A percentile compares a stretch with the other conserved stretches of the same genome.
These are phyloP conservation scores for Porodaedalea pini DNA, from an alignment of 1,284 basidiomycete genomes.

Conservation along the genomic window DNA sequence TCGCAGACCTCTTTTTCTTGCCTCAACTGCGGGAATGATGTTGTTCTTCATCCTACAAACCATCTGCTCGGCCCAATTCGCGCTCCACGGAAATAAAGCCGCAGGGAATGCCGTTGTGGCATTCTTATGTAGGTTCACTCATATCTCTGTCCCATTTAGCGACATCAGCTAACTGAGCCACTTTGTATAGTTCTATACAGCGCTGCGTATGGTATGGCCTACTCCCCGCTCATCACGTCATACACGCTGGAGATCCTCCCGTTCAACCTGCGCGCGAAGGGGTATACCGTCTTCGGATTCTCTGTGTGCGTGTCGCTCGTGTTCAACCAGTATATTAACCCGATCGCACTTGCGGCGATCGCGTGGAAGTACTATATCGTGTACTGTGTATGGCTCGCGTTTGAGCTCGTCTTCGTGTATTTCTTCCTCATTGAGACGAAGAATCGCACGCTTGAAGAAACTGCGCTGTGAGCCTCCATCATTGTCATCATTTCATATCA, in stretches of 20 bases:
- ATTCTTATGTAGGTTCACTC: conserved; percentile 32
- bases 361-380: conserved; percentile 34
- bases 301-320: conserved; percentile 29
- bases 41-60: conserved; percentile 29
- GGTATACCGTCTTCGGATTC: conserved; percentile 26
- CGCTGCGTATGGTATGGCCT: conserved; percentile 28
- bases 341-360: conserved; percentile 28
- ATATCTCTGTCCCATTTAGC: conserved; percentile 7
- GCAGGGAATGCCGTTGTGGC: conserved; percentile 31
- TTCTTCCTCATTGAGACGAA: conserved; percentile 28
- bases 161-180: not conserved
- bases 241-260: conserved; percentile 38
- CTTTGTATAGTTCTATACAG: conserved; percentile 26
- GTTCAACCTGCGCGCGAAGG: conserved; percentile 35
- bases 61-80: conserved; percentile 20
- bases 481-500: not conserved
- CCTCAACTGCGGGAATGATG: conserved; percentile 41
- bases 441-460: conserved; percentile 23
- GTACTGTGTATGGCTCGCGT: conserved; percentile 30
- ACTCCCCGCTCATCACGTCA: conserved; percentile 29
- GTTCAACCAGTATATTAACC: conserved; percentile 41
- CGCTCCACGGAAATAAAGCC: conserved; percentile 22
- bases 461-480: conserved; percentile 17
- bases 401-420: conserved; percentile 35
- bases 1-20: conserved; percentile 52